phyloP scores from a whole-genome alignment of 331 rosid species.

The Pyracantha coccinea region DNA sequence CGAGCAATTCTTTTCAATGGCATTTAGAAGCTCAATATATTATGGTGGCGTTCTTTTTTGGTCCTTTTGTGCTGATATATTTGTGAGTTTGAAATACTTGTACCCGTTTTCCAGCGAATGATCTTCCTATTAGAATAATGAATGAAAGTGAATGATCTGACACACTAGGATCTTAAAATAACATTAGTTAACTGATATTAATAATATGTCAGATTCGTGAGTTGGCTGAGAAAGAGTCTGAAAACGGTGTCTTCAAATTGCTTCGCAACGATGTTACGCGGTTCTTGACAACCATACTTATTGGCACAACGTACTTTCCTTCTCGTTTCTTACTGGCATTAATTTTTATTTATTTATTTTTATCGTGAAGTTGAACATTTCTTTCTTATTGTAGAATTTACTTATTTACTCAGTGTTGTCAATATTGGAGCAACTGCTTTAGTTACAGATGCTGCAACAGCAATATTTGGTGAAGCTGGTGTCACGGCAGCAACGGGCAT shows the following conservation, averaged over 20 bases:
- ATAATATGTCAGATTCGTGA: constrained; percentile 66
- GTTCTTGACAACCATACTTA: constrained; percentile 93
- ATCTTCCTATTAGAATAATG: background rate
- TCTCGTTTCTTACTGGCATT: constrained; percentile 14
- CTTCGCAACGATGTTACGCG: constrained; percentile 93
- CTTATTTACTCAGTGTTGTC: constrained; percentile 64
- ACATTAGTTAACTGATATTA: constrained; percentile 1
- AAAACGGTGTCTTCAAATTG: constrained; percentile 87
- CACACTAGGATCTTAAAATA: background rate
- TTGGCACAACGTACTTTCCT: constrained; percentile 90
- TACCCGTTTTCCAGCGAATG: background rate
- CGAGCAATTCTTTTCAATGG: background rate
- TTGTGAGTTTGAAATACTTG: background rate
- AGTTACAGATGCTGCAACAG: constrained; percentile 90
- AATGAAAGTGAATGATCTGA: background rate
- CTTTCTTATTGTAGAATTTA: constrained; percentile 38
- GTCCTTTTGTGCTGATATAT: background rate
- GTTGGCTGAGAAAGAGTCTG: constrained; percentile 92
- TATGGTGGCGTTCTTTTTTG: background rate
- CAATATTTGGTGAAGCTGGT: constrained; percentile 96
- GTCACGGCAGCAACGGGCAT: constrained; percentile 97
- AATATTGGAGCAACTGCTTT: constrained; percentile 97
- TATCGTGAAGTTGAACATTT: constrained; percentile 13
- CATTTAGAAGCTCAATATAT: background rate
- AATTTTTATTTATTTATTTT: background rate